Conservation (phyloP, 2,329 filamentous ascomycete genomes). For the Juglanconis oblonga region DNA sequence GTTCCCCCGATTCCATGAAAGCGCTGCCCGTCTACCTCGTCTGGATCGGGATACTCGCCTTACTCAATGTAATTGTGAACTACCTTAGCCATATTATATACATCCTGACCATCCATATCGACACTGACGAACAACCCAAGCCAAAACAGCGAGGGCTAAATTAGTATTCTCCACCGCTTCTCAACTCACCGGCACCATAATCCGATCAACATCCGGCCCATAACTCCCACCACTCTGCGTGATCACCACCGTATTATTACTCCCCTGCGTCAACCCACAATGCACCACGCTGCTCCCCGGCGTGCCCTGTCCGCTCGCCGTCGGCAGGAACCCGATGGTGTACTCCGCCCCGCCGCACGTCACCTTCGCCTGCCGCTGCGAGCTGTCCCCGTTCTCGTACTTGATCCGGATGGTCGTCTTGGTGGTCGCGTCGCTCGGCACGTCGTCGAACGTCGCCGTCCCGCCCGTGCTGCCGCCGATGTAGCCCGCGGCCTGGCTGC, state of each 20-base stretch:
- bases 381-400: constrained; percentile 54
- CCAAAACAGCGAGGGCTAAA: too few species aligned
- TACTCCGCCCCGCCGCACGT: constrained; percentile 50
- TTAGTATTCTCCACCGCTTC: neutral
- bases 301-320: constrained; percentile 31
- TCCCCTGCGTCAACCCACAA: constrained; percentile 43
- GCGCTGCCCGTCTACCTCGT: too few species aligned
- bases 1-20: too few species aligned
- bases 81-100: too few species aligned
- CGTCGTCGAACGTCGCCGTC: constrained; percentile 43
- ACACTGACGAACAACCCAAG: too few species aligned
- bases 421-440: constrained; percentile 40
- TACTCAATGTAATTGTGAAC: too few species aligned
- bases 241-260: constrained; percentile 47
- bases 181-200: constrained; percentile 44
- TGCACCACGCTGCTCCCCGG: constrained; percentile 46
- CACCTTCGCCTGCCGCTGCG: constrained; percentile 50
- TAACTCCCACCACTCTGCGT: constrained; percentile 35
- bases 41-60: too few species aligned
- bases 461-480: constrained; percentile 48
- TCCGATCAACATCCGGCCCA: constrained; percentile 51
- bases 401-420: constrained; percentile 53
- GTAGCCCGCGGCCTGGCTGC: constrained; percentile 48
- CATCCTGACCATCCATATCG: too few species aligned
- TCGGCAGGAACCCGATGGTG: constrained; percentile 54